Evolutionary conservation across 768 basidiomycete species (phyloP).

Genomic region (Pleurotus sapidus): DNA sequence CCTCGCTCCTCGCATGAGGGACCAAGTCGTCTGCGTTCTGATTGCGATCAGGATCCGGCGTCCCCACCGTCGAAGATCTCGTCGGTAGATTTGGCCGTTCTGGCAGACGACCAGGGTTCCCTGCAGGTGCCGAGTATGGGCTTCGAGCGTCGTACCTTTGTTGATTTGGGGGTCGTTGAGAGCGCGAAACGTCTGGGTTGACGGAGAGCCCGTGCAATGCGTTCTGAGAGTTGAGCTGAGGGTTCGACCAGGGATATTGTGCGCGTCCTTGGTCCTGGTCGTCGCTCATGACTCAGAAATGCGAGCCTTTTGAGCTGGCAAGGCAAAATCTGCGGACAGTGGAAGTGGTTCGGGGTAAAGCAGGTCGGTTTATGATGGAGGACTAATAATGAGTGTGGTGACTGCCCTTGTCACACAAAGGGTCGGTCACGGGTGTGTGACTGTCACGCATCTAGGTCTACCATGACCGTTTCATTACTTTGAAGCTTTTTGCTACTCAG

Average conservation of each 20-base stretch:
- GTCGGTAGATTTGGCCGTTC: slow-evolving; percentile 57
- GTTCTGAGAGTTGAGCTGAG: slow-evolving; percentile 19
- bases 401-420: not conserved
- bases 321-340: slow-evolving; percentile 6
- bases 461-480: too few relatives aligned
- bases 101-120: slow-evolving; percentile 33
- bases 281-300: slow-evolving; percentile 30
- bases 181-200: slow-evolving; percentile 22
- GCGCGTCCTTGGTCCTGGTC: slow-evolving; percentile 31
- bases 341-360: not conserved
- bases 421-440: too few relatives aligned
- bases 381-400: slow-evolving; percentile 4
- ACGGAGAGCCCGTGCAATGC: slow-evolving; percentile 18
- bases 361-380: slow-evolving; percentile 2
- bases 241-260: slow-evolving; percentile 30
- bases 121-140: slow-evolving; percentile 33
- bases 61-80: slow-evolving; percentile 62
- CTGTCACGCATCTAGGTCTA: not conserved
- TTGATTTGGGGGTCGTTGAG: slow-evolving; percentile 14
- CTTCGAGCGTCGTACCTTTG: slow-evolving; percentile 13
- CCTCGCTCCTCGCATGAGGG: slow-evolving; percentile 66
- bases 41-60: slow-evolving; percentile 53
- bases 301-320: not conserved
- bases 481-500: not conserved
- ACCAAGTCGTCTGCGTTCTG: slow-evolving; percentile 27